Percentiles rank a stretch among this genome's conserved stretches.
Evolutionary conservation across 1,139 yeast genomes (phyloP).

Genomic region (Torulaspora pretoriensis): DNA sequence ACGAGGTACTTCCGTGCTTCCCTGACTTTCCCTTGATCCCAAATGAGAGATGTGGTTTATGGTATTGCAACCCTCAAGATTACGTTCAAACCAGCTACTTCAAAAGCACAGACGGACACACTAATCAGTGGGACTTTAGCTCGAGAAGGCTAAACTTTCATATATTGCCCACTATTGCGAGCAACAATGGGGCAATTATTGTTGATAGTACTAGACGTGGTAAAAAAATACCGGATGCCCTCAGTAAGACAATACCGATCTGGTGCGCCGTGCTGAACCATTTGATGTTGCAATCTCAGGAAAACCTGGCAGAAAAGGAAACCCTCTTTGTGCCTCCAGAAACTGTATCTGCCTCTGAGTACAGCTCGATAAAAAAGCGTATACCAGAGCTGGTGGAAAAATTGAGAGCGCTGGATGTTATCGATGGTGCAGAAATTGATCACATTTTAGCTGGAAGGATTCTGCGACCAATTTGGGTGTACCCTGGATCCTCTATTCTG

Average conservation of each 20-base stretch:
- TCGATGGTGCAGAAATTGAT: conserved; percentile 38
- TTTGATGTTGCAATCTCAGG: conserved; percentile 39
- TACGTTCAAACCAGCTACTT: conserved; percentile 58
- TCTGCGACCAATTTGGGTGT: conserved; percentile 65
- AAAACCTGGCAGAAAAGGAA: conserved; percentile 22
- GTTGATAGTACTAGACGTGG: conserved; percentile 86
- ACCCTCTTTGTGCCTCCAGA: conserved; percentile 48
- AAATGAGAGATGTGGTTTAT: conserved; percentile 82
- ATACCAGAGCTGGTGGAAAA: conserved; percentile 50
- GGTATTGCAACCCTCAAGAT: conserved; percentile 60
- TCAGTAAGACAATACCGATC: conserved; percentile 80
- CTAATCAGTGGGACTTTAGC: conserved; percentile 73
- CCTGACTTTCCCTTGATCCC: conserved; percentile 49
- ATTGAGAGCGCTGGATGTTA: conserved; percentile 41
- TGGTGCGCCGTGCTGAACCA: conserved; percentile 83
- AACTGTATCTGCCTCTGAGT: conserved; percentile 58
- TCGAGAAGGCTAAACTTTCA: conserved; percentile 70
- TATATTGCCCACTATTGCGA: conserved; percentile 46
- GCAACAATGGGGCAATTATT: conserved; percentile 49
- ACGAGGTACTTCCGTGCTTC: conserved; percentile 35
- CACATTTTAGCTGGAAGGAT: conserved; percentile 42
- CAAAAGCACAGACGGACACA: conserved; percentile 90
- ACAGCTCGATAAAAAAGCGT: conserved; percentile 45
- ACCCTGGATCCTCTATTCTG: conserved; percentile 48
- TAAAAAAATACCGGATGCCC: conserved; percentile 78